A percentile compares a stretch with the other conserved stretches of the same genome.
These are phyloP conservation scores for Sarcodon sp. DNA, from an alignment of 768 basidiomycete species.

Conservation along the genomic window DNA sequence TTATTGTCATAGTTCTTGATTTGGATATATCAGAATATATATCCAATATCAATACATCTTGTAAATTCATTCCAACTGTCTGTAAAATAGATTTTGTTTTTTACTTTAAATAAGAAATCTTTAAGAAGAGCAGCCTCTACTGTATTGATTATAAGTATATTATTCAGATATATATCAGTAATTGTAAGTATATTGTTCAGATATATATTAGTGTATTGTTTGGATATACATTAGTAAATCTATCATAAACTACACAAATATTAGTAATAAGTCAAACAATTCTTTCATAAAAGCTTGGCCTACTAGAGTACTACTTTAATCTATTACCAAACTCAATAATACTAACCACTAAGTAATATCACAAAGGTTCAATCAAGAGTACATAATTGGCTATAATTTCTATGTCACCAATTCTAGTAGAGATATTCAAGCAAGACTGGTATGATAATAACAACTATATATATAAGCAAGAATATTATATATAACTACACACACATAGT, in stretches of 20 bases:
- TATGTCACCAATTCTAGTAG: conserved; percentile 95
- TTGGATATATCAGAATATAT: too few species aligned
- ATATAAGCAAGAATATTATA: too few species aligned
- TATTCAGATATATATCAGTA: conserved; percentile 95
- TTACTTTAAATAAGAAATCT: conserved; percentile 80
- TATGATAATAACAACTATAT: too few species aligned
- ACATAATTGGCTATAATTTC: conserved; percentile 99
- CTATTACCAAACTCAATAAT: conserved; percentile 70
- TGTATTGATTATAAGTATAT: conserved; percentile 91
- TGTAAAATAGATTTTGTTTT: conserved; percentile 17
- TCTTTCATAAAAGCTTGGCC: conserved; percentile 17
- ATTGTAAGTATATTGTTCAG: too few species aligned
- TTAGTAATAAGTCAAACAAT: not conserved
- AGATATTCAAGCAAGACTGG: conserved; percentile 83
- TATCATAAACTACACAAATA: conserved; percentile 63
- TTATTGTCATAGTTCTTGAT: too few species aligned
- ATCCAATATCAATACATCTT: conserved; percentile 83
- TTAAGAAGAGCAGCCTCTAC: conserved; percentile 93
- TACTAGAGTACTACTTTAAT: conserved; percentile 96
- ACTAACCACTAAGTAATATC: conserved; percentile 80
- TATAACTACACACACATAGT: too few species aligned
- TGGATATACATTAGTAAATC: conserved; percentile 95
- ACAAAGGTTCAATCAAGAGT: conserved; percentile 89
- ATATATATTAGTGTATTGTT: too few species aligned
- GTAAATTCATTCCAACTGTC: conserved; percentile 84